Conservation (phyloP, 2,329 filamentous ascomycete genomes). For the Hymenoscyphus fraxineus region DNA sequence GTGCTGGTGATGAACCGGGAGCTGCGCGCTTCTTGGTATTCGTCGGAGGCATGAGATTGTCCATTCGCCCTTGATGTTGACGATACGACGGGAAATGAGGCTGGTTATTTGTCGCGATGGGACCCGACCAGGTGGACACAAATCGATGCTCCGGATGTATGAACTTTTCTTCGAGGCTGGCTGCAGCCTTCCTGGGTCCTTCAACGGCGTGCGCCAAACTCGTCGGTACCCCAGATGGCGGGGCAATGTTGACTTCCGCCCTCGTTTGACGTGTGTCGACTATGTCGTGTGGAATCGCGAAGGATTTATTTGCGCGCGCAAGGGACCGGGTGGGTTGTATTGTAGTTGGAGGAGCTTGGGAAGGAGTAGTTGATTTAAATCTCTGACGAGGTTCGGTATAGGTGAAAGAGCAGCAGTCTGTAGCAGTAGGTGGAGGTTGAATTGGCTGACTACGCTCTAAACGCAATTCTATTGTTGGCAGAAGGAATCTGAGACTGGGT, state of each 20-base stretch:
- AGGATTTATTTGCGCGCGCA: constrained; percentile 1
- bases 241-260: constrained; percentile 8
- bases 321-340: constrained; percentile 6
- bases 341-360: constrained; percentile 10
- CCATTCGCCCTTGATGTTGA: constrained; percentile 19
- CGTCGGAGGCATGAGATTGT: constrained; percentile 37
- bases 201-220: constrained; percentile 18
- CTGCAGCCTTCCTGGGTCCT: constrained; percentile 31
- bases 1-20: constrained; percentile 63
- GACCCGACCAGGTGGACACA: background rate
- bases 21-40: constrained; percentile 69
- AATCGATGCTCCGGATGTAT: background rate
- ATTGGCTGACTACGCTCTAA: constrained; percentile 24
- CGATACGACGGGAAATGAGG: constrained; percentile 4
- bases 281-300: constrained; percentile 1
- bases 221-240: constrained; percentile 15
- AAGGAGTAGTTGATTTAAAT: constrained; percentile 21
- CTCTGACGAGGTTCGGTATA: constrained; percentile 9
- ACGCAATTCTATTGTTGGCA: constrained; percentile 23
- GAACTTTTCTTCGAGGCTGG: constrained; percentile 26
- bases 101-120: background rate
- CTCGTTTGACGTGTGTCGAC: constrained; percentile 14
- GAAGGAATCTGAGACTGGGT: constrained; percentile 27
- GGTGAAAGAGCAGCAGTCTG: constrained; percentile 22
- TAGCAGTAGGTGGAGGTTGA: constrained; percentile 17